A percentile compares a stretch with the other conserved stretches of the same genome.
Conservation (phyloP, 306 rosid genomes). For the Carpinus fangiana region DNA sequence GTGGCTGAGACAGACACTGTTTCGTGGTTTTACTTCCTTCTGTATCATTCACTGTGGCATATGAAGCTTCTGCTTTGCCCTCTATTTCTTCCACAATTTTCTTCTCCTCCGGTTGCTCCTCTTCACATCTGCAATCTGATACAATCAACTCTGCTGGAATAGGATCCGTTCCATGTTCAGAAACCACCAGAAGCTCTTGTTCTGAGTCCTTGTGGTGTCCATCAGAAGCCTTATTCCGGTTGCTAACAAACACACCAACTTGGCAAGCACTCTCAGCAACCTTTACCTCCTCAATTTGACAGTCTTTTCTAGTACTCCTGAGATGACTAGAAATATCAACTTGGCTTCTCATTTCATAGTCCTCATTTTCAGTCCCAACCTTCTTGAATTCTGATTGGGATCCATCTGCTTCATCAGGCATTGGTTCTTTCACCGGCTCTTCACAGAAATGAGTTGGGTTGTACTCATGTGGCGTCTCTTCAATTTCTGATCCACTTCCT, state of each 20-base stretch:
- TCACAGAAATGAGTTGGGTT: slow-evolving; percentile 28
- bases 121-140: slow-evolving; percentile 25
- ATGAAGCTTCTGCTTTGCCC: slow-evolving; percentile 26
- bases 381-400: slow-evolving; percentile 10
- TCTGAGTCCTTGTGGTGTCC: slow-evolving; percentile 28
- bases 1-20: slow-evolving; percentile 18
- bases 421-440: slow-evolving; percentile 23
- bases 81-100: slow-evolving; percentile 32
- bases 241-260: slow-evolving; percentile 20
- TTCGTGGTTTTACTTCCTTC: slow-evolving; percentile 31
- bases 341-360: slow-evolving; percentile 13
- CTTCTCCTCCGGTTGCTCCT: slow-evolving; percentile 15
- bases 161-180: slow-evolving; percentile 27
- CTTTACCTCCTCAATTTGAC: slow-evolving; percentile 30
- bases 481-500: slow-evolving; percentile 33
- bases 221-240: slow-evolving; percentile 34
- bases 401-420: slow-evolving; percentile 18
- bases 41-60: slow-evolving; percentile 11
- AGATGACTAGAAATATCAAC: slow-evolving; percentile 8
- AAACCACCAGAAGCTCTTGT: slow-evolving; percentile 23
- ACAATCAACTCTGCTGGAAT: slow-evolving; percentile 16
- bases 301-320: slow-evolving; percentile 5
- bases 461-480: slow-evolving; percentile 26
- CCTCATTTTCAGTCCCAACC: slow-evolving; percentile 25
- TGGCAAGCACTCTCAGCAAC: slow-evolving; percentile 28